Conservation (phyloP, 352 stramenopile species). For the Phytophthora colocasiae region DNA sequence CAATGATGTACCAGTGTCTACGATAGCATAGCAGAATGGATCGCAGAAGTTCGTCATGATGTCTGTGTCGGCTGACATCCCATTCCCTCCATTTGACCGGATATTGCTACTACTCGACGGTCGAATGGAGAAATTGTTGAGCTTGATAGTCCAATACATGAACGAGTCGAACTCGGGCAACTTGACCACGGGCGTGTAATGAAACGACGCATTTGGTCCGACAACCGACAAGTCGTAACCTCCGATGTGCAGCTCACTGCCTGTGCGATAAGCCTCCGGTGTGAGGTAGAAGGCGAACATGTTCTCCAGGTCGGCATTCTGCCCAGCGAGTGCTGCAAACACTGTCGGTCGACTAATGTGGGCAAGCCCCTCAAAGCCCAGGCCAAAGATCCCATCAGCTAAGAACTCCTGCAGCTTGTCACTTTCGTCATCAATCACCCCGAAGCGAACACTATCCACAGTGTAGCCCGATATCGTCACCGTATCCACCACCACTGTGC, state of each 20-base stretch:
- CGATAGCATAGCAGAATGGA: conserved; percentile 88
- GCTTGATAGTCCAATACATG: conserved; percentile 90
- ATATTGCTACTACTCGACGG: conserved; percentile 3
- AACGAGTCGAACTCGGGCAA: conserved; percentile 78
- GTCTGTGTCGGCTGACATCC: conserved; percentile 3
- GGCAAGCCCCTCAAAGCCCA: conserved; percentile 87
- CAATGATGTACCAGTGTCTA: conserved; percentile 89
- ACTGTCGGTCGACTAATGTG: conserved; percentile 89
- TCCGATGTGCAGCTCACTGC: conserved; percentile 85
- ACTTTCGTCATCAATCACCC: conserved; percentile 70
- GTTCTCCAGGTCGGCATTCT: conserved; percentile 79
- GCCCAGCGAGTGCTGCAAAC: conserved; percentile 67
- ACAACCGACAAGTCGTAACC: conserved; percentile 87
- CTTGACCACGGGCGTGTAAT: conserved; percentile 89
- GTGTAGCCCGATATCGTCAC: conserved; percentile 73
- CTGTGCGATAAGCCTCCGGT: conserved; percentile 66
- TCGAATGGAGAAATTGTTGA: conserved; percentile 63
- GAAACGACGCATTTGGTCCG: conserved; percentile 82
- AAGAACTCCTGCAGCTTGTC: conserved; percentile 83
- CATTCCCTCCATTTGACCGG: background rate
- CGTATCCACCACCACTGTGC: conserved; percentile 80
- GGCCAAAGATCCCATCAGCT: conserved; percentile 88
- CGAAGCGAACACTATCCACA: conserved; percentile 81
- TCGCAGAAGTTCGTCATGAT: conserved; percentile 61
- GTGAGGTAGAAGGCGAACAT: conserved; percentile 92